phyloP scores from a whole-genome alignment of 192 early-diverging fungal species.

The Coemansia sp. region DNA sequence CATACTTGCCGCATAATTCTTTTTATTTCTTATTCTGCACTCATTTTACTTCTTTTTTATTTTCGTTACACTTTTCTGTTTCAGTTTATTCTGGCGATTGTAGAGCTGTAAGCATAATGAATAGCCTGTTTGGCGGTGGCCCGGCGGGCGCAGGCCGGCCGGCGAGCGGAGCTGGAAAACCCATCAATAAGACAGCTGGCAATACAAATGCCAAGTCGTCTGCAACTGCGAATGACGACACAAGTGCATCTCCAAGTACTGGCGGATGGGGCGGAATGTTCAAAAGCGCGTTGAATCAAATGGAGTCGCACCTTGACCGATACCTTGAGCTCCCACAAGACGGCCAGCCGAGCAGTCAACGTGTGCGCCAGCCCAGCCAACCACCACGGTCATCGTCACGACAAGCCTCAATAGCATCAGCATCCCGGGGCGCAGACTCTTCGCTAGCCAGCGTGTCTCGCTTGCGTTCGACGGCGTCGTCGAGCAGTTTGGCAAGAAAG shows the following conservation, averaged over 20 bases:
- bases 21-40: conserved; percentile 1
- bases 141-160: conserved; percentile 19
- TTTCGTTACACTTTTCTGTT: not conserved
- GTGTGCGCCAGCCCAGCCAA: conserved; percentile 1
- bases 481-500: not conserved
- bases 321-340: conserved; percentile 64
- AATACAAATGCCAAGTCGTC: not conserved
- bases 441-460: conserved; percentile 22
- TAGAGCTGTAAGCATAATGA: conserved; percentile 12
- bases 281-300: conserved; percentile 70
- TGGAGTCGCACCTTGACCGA: conserved; percentile 75
- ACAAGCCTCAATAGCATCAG: conserved; percentile 8
- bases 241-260: not conserved
- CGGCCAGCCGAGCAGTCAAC: conserved; percentile 9
- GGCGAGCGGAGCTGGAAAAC: conserved; percentile 3
- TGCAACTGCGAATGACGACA: not conserved
- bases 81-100: not conserved
- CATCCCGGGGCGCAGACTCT: conserved; percentile 28
- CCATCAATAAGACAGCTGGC: not conserved
- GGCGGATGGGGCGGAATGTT: conserved; percentile 65
- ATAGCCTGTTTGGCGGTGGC: conserved; percentile 36
- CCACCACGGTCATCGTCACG: conserved; percentile 11
- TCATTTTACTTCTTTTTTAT: not conserved
- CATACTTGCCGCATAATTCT: conserved; percentile 23
- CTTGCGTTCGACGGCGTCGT: conserved; percentile 41